Base-by-base conservation (phyloP, 2,329 filamentous ascomycete species). In the Blumeria graminis region DNA sequence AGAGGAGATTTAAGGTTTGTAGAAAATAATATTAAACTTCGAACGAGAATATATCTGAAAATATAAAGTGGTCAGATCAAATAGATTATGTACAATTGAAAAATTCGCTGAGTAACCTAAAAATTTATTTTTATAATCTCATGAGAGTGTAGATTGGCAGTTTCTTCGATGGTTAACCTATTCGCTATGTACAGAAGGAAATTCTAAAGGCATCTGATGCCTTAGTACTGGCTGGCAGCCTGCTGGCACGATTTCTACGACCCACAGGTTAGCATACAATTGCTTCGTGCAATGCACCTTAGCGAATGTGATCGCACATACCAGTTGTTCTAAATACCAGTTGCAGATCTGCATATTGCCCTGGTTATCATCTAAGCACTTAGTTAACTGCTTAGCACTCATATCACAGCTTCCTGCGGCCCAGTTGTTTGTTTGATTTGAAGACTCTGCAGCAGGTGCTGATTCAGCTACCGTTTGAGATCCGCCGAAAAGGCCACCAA, bases 291-390 rank as follows among this genome's bases (percentile, higher is more conserved):
- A 28, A 28, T 28, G 22, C 11, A 8, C n/a, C 48, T 55, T 18
- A 56, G 33, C 46, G 53, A 43, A 33, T 48, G 6, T n/a, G 18
- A 16, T 34, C 36, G 9, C 56, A 34, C 68, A 56, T 70, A 73
- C 71, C 71, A 98, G 76, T 78, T 98, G 90, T 70, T 98, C 92
- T 65, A 98, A 74, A 71, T 98, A 98, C 89, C 90, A 98, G 63
- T 85, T 84, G 74, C 92, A 98, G 68, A 95, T 93, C 68, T 84
- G 82, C 83, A 98, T 81, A 72, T 92, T 88, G 63, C 92, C 92
- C 68, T 81, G 74, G 71, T 98, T 84, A 67, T 96, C 86, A 70
- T 96, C 89, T 82, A 98, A 84, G 77, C 92, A 98, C 74, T 82
- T 84, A 66, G 87, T 89, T 76, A 98, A 96, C 71, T 78, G 80